Conservation (phyloP, 2,329 filamentous ascomycete species). For the Microsporum ferrugineum region DNA sequence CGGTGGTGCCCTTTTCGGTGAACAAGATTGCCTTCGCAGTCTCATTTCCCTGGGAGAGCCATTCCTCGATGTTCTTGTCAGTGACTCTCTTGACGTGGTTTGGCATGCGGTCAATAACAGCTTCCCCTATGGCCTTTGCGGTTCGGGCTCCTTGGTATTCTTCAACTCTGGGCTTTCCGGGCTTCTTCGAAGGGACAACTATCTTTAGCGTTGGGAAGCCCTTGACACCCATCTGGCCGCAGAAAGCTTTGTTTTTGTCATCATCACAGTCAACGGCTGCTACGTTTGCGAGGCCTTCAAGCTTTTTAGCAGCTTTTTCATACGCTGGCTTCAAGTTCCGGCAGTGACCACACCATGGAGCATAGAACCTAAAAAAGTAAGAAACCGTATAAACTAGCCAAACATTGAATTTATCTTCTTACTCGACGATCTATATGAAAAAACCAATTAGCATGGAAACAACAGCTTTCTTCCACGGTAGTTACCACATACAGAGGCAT, state of each 20-base stretch:
- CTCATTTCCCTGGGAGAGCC: slow-evolving; percentile 56
- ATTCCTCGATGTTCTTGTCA: slow-evolving; percentile 66
- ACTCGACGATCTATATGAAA: slow-evolving; percentile 40
- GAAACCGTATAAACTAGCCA: slow-evolving; percentile 10
- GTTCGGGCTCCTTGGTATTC: slow-evolving; percentile 78
- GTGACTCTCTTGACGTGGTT: slow-evolving; percentile 77
- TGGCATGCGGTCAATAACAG: slow-evolving; percentile 75
- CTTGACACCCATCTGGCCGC: slow-evolving; percentile 72
- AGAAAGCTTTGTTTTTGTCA: slow-evolving; percentile 80
- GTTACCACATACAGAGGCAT: slow-evolving; percentile 62
- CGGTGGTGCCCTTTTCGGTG: slow-evolving; percentile 82
- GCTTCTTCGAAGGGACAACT: slow-evolving; percentile 70
- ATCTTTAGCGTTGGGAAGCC: slow-evolving; percentile 97
- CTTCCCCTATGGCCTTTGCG: slow-evolving; percentile 78
- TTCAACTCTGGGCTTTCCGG: slow-evolving; percentile 67
- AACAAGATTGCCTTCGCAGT: slow-evolving; percentile 81
- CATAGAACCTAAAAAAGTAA: slow-evolving; percentile 62
- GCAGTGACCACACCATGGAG: slow-evolving; percentile 96
- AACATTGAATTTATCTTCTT: slow-evolving; percentile 21
- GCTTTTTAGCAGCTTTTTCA: slow-evolving; percentile 80
- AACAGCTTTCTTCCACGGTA: neutral
- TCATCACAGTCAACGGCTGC: slow-evolving; percentile 93
- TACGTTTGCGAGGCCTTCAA: slow-evolving; percentile 87
- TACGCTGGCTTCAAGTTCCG: slow-evolving; percentile 90
- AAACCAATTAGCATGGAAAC: neutral